Percentiles rank a stretch among this genome's conserved stretches.
Evolutionary conservation across 2,329 filamentous ascomycete genomes (phyloP).

Genomic region (Huntiella omanensis): DNA sequence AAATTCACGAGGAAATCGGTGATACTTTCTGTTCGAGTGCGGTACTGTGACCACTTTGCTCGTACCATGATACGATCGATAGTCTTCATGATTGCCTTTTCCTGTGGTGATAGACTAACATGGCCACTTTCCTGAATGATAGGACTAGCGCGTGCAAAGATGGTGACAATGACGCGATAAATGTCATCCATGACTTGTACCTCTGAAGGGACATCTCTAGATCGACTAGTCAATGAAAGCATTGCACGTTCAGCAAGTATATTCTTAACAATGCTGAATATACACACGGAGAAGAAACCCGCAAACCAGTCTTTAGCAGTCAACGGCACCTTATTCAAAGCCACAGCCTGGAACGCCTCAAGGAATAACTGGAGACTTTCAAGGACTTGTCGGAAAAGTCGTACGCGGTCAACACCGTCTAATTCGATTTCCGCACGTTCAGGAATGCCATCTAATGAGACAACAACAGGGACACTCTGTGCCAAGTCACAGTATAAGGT

Average conservation of each 20-base stretch:
- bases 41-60: slow-evolving; percentile 27
- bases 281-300: slow-evolving; percentile 34
- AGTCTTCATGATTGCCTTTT: slow-evolving; percentile 25
- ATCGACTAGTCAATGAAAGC: slow-evolving; percentile 12
- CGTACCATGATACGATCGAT: slow-evolving; percentile 27
- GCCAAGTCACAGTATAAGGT: slow-evolving; percentile 34
- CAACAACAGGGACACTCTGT: slow-evolving; percentile 24
- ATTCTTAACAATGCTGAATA: slow-evolving; percentile 37
- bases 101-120: slow-evolving; percentile 24
- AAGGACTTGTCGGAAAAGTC: slow-evolving; percentile 29
- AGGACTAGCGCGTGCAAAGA: slow-evolving; percentile 26
- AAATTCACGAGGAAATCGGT: slow-evolving; percentile 31
- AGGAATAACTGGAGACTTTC: slow-evolving; percentile 33
- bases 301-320: slow-evolving; percentile 30
- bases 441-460: slow-evolving; percentile 20
- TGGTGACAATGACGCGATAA: slow-evolving; percentile 31
- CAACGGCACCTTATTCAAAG: slow-evolving; percentile 21
- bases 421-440: slow-evolving; percentile 14
- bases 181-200: slow-evolving; percentile 24
- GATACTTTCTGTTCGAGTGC: slow-evolving; percentile 23
- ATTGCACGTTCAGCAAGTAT: slow-evolving; percentile 20
- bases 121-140: slow-evolving; percentile 26
- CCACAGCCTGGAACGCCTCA: slow-evolving; percentile 30
- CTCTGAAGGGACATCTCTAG: slow-evolving; percentile 5
- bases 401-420: slow-evolving; percentile 28